Base-by-base conservation (phyloP, 2,329 filamentous ascomycete species). In the Claviceps humidiphila region DNA sequence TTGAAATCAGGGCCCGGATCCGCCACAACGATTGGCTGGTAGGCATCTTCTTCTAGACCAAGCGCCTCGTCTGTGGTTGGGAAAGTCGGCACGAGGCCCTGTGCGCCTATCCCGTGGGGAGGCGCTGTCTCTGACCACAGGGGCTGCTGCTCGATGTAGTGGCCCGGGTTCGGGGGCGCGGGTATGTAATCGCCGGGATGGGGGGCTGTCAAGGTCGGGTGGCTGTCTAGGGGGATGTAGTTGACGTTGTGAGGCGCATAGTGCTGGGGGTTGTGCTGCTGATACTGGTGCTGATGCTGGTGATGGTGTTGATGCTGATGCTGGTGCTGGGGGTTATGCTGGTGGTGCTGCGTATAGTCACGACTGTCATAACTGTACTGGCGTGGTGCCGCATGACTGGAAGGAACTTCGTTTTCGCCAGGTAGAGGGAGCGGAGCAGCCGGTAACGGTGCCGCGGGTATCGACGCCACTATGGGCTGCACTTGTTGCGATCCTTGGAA, bases 1-100 rank as follows among this genome's bases (percentile, higher is more conserved):
- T 59, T 55, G 20, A 60, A 58, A 16, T 53, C 45, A 11, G 49
- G 49, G 9, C 39, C 52, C 8, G 52, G 38, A 8, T 47, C 49
- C 37, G 50, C 46, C 30, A 47, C 13, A 9, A 37, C 9, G 6
- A 34, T 45, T 37, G 43, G 41, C 38, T 47, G 37, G 9, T 51
- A 51, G 20, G 49, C 24, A 9, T 22, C 43, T 14, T 22, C 37
- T 8, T 51, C 43, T 3, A 45, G 8, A 13, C 26, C 52, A 2
- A 13, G 17, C n/a, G 38, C 2, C 22, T 43, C 49, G 34, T 34
- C 16, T 14, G 16, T 16, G 17, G 39, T 42, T 4, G 48, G 22
- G 17, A 53, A 50, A 1, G 54, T 53, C 8, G 45, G 46, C 11
- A 48, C 20, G n/a, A 56, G 39, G 8, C 45, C 16, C 11, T 49